Evolutionary conservation across 495 filamentous ascomycete genomes (phyloP), one percentile per base, ranked within the genome.

Genomic region (Cetradonia linearis): DNA sequence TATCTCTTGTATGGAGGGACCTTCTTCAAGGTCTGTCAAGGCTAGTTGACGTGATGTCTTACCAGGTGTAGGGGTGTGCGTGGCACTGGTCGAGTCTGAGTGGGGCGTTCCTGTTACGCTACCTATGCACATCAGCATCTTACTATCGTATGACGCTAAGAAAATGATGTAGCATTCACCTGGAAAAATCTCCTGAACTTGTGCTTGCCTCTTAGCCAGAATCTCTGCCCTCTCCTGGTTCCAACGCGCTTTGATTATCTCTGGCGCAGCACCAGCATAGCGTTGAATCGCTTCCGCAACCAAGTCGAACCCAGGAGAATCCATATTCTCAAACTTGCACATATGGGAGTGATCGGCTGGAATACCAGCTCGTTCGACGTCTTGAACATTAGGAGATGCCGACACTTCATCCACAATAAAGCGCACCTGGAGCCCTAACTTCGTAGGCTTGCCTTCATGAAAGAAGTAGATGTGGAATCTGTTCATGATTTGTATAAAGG

Each of bases 311-410:
- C 89, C 89, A 0, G 89, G 84, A 1, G 88, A 76, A 53, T 76
- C 81, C 25, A 81, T 79, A 62, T 81, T 82, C 30, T 86, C 84
- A 63, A 93, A 95, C 65, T 90, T 93, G 75, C 84, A 90, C 87
- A 95, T 93, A 40, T 81, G 78, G 23, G 84, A 86, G 68, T 95
- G 89, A 18, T 82, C 85, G 3, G 86, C 86, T 63, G 91, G 86
- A 48, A 95, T 89, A 10, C 86, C 84, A 65, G 85, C 88, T 47
- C 86, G 84, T 56, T 83, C 82, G 0, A 88, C 87, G 56, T 86
- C 86, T 23, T 87, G 84, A n/a, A 87, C 71, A 42, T 86, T 82
- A 3, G 89, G 89, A 31, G 84, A 81, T 0, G 89, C 89, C 2
- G 88, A 92, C 27, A 72, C 72, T 46, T 89, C 79, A 53, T 91